These are phyloP conservation scores for Lagenidium sp. DNA, from an alignment of 352 stramenopile species.

Conservation along the genomic window DNA sequence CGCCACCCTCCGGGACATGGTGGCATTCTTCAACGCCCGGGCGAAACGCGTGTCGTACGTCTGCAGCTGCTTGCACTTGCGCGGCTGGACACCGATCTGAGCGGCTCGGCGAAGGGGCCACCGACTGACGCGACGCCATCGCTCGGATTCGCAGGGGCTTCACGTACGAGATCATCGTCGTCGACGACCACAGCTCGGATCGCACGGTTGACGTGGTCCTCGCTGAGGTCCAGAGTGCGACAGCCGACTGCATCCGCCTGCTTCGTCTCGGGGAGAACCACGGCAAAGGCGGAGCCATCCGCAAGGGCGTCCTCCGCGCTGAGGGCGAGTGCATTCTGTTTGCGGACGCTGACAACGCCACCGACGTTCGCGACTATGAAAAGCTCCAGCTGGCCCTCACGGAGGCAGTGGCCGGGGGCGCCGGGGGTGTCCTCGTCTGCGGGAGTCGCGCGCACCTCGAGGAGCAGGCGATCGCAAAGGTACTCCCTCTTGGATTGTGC, in stretches of 20 bases:
- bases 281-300: slow-evolving; percentile 88
- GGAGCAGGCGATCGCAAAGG: slow-evolving; percentile 72
- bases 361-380: slow-evolving; percentile 84
- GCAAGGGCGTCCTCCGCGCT: slow-evolving; percentile 83
- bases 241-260: slow-evolving; percentile 55
- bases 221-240: slow-evolving; percentile 34
- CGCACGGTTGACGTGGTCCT: slow-evolving; percentile 63
- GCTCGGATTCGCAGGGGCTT: slow-evolving; percentile 15
- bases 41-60: slow-evolving; percentile 31
- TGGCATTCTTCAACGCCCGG: slow-evolving; percentile 82
- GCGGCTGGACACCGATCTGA: too few relatives aligned
- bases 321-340: slow-evolving; percentile 82
- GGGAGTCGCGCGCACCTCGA: slow-evolving; percentile 88
- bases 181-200: slow-evolving; percentile 90
- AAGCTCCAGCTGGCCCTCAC: slow-evolving; percentile 58
- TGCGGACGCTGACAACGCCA: slow-evolving; percentile 90
- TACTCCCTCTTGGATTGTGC: slow-evolving; percentile 5
- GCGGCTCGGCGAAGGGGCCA: too few relatives aligned
- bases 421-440: slow-evolving; percentile 68
- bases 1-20: slow-evolving; percentile 85
- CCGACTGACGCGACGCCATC: too few relatives aligned
- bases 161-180: slow-evolving; percentile 87
- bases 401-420: slow-evolving; percentile 20
- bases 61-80: too few relatives aligned
- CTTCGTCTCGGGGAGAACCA: slow-evolving; percentile 81